phyloP scores from a whole-genome alignment of 495 filamentous ascomycete species.

The Penicillium canescens region DNA sequence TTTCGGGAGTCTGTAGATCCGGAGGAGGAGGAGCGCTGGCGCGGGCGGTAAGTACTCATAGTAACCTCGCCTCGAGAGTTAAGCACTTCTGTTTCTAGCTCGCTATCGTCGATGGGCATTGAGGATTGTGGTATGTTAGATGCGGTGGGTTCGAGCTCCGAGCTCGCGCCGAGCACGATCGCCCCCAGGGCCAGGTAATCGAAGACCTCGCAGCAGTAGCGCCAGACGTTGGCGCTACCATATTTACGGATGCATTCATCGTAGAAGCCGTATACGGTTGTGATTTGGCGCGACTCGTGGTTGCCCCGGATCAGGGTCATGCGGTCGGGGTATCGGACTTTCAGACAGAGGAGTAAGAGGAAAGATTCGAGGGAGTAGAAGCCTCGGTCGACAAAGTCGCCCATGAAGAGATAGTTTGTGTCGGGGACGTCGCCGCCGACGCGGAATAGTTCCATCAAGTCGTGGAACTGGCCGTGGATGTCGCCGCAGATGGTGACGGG shows the following conservation, averaged over 20 bases:
- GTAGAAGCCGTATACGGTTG: constrained; percentile 98
- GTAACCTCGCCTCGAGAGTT: constrained; percentile 79
- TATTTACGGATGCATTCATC: constrained; percentile 98
- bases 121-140: constrained; percentile 43
- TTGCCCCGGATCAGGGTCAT: constrained; percentile 97
- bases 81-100: constrained; percentile 89
- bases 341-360: constrained; percentile 89
- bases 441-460: constrained; percentile 96
- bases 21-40: constrained; percentile 35
- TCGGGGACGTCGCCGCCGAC: constrained; percentile 95
- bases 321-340: constrained; percentile 96
- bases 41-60: constrained; percentile 62
- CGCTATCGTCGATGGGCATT: constrained; percentile 57
- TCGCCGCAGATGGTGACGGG: constrained; percentile 99
- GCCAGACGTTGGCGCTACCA: constrained; percentile 95
- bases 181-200: constrained; percentile 96
- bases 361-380: constrained; percentile 98
- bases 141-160: constrained; percentile 58
- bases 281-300: constrained; percentile 97
- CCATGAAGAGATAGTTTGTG: constrained; percentile 99
- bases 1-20: constrained; percentile 36
- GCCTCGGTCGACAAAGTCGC: constrained; percentile 96
- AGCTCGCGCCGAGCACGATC: constrained; percentile 86
- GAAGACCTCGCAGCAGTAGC: constrained; percentile 98
- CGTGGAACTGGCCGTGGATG: constrained; percentile 98